Evolutionary conservation across 2,329 filamentous ascomycete species (phyloP), one percentile per base, ranked within the genome.

Genomic region (Sphaceloma murrayae): DNA sequence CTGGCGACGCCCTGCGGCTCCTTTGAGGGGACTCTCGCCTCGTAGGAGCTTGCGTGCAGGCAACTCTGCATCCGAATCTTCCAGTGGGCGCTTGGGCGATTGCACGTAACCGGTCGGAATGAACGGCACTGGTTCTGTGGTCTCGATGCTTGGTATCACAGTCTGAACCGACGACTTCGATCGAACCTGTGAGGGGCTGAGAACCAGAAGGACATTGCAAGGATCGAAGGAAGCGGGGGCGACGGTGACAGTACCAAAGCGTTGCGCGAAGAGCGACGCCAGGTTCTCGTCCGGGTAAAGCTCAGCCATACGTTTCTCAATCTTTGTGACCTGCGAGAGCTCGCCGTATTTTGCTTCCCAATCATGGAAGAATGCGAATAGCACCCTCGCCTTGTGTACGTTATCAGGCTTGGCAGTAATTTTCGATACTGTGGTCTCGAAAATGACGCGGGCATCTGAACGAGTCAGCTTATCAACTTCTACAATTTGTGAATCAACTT

Each of bases 321-420:
- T 72, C 59, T 93, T 91, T 51, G 80, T 78, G 44, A 98, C 86
- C 55, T 96, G 88, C 4, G 83, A 78, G 4, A 96, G 73, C 59
- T 98, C 91, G 46, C 93, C 91, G 56, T 88, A 98, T 51, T 87
- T 80, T 8, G 87, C 88, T 66, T 98, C 91, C 59, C 94, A 94
- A 54, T 88, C 82, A 64, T 98, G 89, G 61, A 98, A 89, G 64
- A 89, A 96, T 2, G 79, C 72, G 56, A 94, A 94, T 1, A 98
- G 75, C 1, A 83, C 77, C 60, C 91, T 93, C 6, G 88, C 78
- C 57, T 87, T 91, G 45, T 72, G 65, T 1, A 81, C 66, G 8
- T 77, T 77, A 53, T 87, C 84, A 0, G 84, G 77, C 53, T 88
- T 91, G 17, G 82, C 74, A 5, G 82, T 76, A 32, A 96, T 74